Conservation (phyloP, 2,329 filamentous ascomycete species). For the Verticillium dahliae region DNA sequence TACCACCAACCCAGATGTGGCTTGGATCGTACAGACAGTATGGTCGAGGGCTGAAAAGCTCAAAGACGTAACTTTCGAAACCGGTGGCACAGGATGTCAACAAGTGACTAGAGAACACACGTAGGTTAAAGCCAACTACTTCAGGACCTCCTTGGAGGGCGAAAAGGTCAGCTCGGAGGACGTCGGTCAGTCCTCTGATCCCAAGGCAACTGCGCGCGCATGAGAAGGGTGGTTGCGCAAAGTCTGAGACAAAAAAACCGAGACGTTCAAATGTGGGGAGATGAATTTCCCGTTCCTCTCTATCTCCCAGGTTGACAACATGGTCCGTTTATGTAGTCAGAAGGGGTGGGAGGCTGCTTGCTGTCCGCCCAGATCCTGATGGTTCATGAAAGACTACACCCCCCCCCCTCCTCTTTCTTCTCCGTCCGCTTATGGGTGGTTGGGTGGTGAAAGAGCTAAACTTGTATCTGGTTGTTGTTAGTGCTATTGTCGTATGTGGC, state of each 20-base stretch:
- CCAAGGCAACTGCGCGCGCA: constrained; percentile 13
- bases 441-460: background rate
- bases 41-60: constrained; percentile 14
- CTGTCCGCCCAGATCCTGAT: constrained; percentile 4
- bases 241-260: constrained; percentile 35
- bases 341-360: constrained; percentile 2
- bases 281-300: constrained; percentile 19
- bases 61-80: constrained; percentile 7
- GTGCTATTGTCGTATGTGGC: background rate
- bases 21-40: constrained; percentile 22
- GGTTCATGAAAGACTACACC: background rate
- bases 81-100: constrained; percentile 10
- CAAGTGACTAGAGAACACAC: constrained; percentile 3
- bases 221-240: constrained; percentile 30
- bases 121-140: constrained; percentile 1
- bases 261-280: constrained; percentile 27
- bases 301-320: constrained; percentile 11
- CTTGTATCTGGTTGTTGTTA: background rate
- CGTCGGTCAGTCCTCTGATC: constrained; percentile 10
- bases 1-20: constrained; percentile 2
- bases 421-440: background rate
- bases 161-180: constrained; percentile 17
- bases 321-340: constrained; percentile 11
- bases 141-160: constrained; percentile 4
- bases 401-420: background rate